phyloP scores from a whole-genome alignment of 495 filamentous ascomycete species.

The Penicillium macrosclerotiorum region DNA sequence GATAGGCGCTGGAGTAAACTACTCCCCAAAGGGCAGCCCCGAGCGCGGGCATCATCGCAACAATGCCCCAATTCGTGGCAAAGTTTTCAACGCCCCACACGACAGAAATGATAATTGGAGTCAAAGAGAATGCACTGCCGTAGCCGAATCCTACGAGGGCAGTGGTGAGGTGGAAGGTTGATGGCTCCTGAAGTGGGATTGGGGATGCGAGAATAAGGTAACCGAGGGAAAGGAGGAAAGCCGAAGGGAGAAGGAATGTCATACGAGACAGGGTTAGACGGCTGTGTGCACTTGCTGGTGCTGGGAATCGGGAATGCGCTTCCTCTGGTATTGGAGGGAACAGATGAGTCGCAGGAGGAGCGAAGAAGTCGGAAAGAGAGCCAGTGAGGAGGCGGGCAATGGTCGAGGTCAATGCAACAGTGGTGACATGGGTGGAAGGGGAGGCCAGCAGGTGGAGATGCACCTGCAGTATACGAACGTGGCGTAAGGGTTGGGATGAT shows the following conservation, averaged over 20 bases:
- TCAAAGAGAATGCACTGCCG: slow-evolving; percentile 83
- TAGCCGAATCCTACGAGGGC: slow-evolving; percentile 84
- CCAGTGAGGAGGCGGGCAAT: slow-evolving; percentile 81
- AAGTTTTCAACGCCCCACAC: slow-evolving; percentile 99
- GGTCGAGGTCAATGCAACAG: slow-evolving; percentile 88
- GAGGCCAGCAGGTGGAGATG: slow-evolving; percentile 57
- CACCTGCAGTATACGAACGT: slow-evolving; percentile 41
- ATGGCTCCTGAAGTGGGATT: slow-evolving; percentile 59
- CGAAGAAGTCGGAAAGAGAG: slow-evolving; percentile 81
- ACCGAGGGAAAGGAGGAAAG: slow-evolving; percentile 72
- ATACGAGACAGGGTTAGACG: slow-evolving; percentile 70
- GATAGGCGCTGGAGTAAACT: slow-evolving; percentile 78
- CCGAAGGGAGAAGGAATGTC: slow-evolving; percentile 71
- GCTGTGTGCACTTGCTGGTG: slow-evolving; percentile 25
- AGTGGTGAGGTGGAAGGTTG: slow-evolving; percentile 77
- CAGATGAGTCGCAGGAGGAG: slow-evolving; percentile 56
- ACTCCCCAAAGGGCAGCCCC: slow-evolving; percentile 85
- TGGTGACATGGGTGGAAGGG: slow-evolving; percentile 90
- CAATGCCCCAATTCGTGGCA: slow-evolving; percentile 95
- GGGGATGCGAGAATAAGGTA: slow-evolving; percentile 73
- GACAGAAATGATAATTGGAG: slow-evolving; percentile 86
- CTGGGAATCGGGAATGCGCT: slow-evolving; percentile 15
- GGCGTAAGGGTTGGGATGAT: slow-evolving; percentile 84
- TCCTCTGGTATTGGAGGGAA: slow-evolving; percentile 36
- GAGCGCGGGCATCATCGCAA: slow-evolving; percentile 82